Conservation (phyloP, 2,329 filamentous ascomycete genomes). For the Aurifilum marmelostoma region DNA sequence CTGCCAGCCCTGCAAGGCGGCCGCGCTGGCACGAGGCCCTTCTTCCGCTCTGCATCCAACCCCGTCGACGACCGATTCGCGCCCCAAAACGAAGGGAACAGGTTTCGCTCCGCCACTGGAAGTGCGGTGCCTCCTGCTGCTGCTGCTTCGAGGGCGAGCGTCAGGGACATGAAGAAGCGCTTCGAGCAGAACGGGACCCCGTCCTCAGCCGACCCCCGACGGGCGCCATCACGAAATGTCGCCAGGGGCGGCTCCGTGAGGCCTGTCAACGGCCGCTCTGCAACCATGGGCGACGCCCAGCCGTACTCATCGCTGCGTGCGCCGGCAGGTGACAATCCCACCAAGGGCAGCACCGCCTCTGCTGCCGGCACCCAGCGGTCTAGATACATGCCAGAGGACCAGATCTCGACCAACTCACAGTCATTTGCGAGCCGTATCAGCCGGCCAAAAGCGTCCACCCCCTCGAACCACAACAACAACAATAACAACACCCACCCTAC, state of each 20-base stretch:
- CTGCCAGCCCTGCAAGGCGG: conserved; percentile 44
- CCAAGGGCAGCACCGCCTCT: conserved; percentile 37
- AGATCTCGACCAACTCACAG: conserved; percentile 56
- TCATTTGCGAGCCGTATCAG: conserved; percentile 64
- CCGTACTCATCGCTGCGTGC: conserved; percentile 48
- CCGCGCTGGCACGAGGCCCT: conserved; percentile 47
- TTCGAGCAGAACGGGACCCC: conserved; percentile 65
- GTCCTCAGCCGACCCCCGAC: conserved; percentile 40
- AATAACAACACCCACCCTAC: conserved; percentile 27
- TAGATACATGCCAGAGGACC: conserved; percentile 54
- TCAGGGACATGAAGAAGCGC: conserved; percentile 78
- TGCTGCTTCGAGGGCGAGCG: conserved; percentile 62
- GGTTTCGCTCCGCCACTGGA: conserved; percentile 41
- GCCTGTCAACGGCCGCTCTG: conserved; percentile 40
- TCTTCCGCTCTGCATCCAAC: conserved; percentile 59
- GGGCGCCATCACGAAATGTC: conserved; percentile 39
- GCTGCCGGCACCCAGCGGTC: conserved; percentile 47
- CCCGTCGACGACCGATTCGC: conserved; percentile 52
- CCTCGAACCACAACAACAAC: conserved; percentile 31
- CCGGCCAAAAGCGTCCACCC: conserved; percentile 50
- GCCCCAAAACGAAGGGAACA: conserved; percentile 36
- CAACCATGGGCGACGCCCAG: conserved; percentile 40
- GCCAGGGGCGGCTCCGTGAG: conserved; percentile 39
- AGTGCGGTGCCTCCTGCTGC: conserved; percentile 34
- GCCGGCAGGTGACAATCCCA: conserved; percentile 36